Evolutionary conservation across 2,329 filamentous ascomycete species (phyloP), one percentile per base, ranked within the genome.

Genomic region (Clonostachys chloroleuca): DNA sequence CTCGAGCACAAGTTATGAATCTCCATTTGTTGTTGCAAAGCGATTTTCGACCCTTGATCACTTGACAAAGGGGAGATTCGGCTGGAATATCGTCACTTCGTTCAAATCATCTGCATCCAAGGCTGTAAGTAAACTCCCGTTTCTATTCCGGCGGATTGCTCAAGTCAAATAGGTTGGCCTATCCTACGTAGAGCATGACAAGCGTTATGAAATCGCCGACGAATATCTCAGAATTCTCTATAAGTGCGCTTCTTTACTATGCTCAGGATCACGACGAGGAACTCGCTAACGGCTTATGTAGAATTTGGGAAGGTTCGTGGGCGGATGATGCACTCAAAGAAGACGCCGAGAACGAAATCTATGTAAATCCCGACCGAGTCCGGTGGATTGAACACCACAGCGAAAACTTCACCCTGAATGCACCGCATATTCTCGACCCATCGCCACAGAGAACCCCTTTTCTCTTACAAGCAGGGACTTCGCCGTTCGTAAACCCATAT

Each of bases 141-240:
- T 10, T 30, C 24, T 30, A 10, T 10, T 30, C 24, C 24, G 24
- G 24, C 9, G 24, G 9, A 10, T 10, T 30, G 24, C 24, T 30
- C 8, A 30, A 9, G 24, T 30, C 3, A 30, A 30, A 9, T 30
- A 30, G 24, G 24, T 30, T 30, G 24, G 24, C 24, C 9, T 30
- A 30, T 30, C 24, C 24, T 30, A 30, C 24, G 9, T 30, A 30
- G 74, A 81, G 47, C 81, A 84, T 52, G 82, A 85, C 40, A 73
- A 83, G 56, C 70, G 81, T 18, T 84, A 84, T 51, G 68, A 65
- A 0, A 77, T 81, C 53, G 81, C 81, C 0, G 80, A 84, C 47
- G 81, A 85, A 52, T 85, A 84, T 53, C 61, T 85, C 30, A 61
- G 72, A 2, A 75, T 85, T 1, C 61, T 84, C 4, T 86, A 86